These are phyloP conservation scores for Mycena vitilis DNA, from an alignment of 768 basidiomycete species.

Conservation along the genomic window DNA sequence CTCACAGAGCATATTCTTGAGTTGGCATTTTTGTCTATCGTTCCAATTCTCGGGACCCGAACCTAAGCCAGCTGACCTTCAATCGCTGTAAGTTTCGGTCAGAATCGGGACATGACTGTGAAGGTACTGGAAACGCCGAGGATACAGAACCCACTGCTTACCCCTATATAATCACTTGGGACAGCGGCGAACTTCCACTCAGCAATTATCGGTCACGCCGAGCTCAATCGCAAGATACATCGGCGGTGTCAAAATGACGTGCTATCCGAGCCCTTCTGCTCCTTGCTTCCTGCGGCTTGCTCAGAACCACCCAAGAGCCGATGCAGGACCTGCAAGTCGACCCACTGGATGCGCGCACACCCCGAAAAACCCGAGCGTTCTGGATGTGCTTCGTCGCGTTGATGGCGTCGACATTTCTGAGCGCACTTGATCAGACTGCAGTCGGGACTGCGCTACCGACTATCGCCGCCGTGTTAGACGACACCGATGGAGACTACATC, in stretches of 20 bases:
- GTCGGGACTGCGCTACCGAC: constrained; percentile 28
- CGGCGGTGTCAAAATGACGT: constrained; percentile 4
- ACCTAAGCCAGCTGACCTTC: too few species aligned
- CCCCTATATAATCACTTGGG: too few species aligned
- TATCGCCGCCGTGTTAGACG: constrained; percentile 25
- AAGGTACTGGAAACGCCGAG: too few species aligned
- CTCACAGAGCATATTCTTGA: too few species aligned
- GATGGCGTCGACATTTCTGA: constrained; percentile 16
- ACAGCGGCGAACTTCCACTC: too few species aligned
- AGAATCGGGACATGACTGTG: too few species aligned
- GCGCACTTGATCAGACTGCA: constrained; percentile 29
- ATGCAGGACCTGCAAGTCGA: background rate
- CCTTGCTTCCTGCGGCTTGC: background rate
- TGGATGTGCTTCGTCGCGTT: constrained; percentile 30
- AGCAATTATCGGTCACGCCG: too few species aligned
- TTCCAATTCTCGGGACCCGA: too few species aligned
- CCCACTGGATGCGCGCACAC: background rate
- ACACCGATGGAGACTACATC: constrained; percentile 28
- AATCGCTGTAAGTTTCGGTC: too few species aligned
- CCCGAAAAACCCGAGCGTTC: constrained; percentile 25
- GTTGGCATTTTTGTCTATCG: too few species aligned
- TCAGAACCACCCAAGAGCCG: constrained; percentile 2
- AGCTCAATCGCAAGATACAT: background rate
- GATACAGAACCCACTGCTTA: too few species aligned
- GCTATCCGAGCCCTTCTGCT: background rate